Evolutionary conservation across 495 filamentous ascomycete genomes (phyloP), one percentile per base, ranked within the genome.

Genomic region (Aspergillus cavernicola): DNA sequence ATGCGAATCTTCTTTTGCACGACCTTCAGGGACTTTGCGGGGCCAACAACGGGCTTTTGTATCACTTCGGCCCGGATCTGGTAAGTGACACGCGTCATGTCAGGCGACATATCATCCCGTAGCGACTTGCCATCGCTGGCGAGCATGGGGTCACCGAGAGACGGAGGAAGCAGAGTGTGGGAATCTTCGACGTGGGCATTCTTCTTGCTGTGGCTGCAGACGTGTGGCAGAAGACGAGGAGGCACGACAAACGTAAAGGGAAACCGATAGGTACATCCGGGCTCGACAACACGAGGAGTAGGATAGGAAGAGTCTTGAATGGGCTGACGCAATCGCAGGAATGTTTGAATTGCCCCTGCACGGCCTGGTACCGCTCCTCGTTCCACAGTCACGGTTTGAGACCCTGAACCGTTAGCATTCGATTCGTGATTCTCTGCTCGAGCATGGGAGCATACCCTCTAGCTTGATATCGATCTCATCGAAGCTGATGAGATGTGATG

Each of bases 161-260:
- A 89, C 2, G 93, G 92, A 0, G 91, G 93, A 0, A 96, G 78
- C 44, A 83, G 76, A 3, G 90, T 74, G 71, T 98, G 93, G 2
- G 85, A 82, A 24, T 81, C 78, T 50, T 81, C 77, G 35, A 96
- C 72, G 24, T 85, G 77, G 7, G 76, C 65, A 47, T 82, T 81
- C 2, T 64, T 63, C 23, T 71, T 74, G 6, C 45, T n/a, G 63
- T 89, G 86, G 32, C 67, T 70, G 68, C 87, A 91, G 5, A 78
- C 63, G 52, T 80, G 75, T 4, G 80, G 80, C 7, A 85, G 71
- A 35, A 97, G 76, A 10, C 83, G 82, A 24, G 81, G 77, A 1
- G 95, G 93, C 11, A 97, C 81, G 32, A 89, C 85, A 61, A 98
- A 98, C 53, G 82, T 84, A 71, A 97, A 98, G 2, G 90, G 88